Evolutionary conservation across 2,329 filamentous ascomycete genomes (phyloP).

Genomic region (Curvularia eragrostidis): DNA sequence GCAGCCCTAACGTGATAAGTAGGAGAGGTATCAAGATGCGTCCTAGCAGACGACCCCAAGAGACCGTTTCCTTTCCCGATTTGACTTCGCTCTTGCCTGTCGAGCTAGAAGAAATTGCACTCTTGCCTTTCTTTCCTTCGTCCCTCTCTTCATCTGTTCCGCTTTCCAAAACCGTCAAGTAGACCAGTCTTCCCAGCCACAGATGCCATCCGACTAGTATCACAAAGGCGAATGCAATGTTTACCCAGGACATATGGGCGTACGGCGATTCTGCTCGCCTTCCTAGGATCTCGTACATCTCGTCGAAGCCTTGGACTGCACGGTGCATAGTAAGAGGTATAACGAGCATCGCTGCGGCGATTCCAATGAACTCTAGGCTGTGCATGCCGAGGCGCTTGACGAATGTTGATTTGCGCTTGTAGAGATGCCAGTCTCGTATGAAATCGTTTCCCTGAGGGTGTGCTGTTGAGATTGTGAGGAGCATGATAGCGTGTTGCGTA

Average conservation of each 20-base stretch:
- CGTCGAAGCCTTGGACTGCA: constrained; percentile 21
- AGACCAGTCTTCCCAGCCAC: constrained; percentile 21
- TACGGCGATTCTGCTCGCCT: constrained; percentile 27
- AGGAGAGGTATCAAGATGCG: constrained; percentile 17
- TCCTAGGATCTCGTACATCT: constrained; percentile 23
- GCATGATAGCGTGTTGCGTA: constrained; percentile 6
- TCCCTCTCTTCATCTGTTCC: neutral
- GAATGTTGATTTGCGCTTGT: constrained; percentile 8
- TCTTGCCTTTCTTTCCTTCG: constrained; percentile 2
- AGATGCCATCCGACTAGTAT: constrained; percentile 27
- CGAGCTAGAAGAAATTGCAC: neutral
- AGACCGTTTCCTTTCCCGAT: neutral
- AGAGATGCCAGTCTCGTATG: constrained; percentile 11
- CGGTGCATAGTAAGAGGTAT: constrained; percentile 23
- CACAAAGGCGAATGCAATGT: constrained; percentile 7
- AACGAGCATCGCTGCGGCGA: constrained; percentile 22
- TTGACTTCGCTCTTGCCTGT: neutral
- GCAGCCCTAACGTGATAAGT: constrained; percentile 13
- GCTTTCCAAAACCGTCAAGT: constrained; percentile 16
- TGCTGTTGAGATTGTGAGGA: constrained; percentile 18
- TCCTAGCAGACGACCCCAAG: constrained; percentile 22
- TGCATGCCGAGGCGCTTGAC: constrained; percentile 20
- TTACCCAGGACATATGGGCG: neutral
- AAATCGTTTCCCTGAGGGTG: neutral
- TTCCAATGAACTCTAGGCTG: constrained; percentile 16